Evolutionary conservation across 768 basidiomycete genomes (phyloP).

Genomic region (Kwoniella botswanensis): DNA sequence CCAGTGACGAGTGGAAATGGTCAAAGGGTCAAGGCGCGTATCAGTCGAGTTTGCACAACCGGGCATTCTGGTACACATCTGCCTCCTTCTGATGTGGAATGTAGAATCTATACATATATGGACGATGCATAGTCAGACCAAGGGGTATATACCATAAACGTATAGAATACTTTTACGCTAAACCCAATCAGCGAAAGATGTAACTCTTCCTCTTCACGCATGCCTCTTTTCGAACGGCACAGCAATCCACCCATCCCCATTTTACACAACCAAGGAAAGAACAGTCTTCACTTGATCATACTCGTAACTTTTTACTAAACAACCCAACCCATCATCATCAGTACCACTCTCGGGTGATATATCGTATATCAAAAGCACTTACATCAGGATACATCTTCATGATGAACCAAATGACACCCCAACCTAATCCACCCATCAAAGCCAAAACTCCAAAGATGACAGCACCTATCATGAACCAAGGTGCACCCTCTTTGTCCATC

Average conservation of each 20-base stretch:
- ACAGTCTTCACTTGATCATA: no score
- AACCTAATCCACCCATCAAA: slow-evolving; percentile 36
- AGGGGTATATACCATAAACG: slow-evolving; percentile 1
- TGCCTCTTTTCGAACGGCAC: no score
- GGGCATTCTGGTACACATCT: neutral
- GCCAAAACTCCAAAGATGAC: slow-evolving; percentile 41
- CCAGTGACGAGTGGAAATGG: no score
- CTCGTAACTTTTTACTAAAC: neutral
- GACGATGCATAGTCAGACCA: neutral
- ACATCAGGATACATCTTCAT: slow-evolving; percentile 26
- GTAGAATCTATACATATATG: neutral
- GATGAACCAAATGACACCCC: slow-evolving; percentile 35
- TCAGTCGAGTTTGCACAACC: no score
- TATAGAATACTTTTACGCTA: neutral
- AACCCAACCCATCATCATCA: neutral
- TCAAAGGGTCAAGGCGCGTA: no score
- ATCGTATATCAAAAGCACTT: neutral
- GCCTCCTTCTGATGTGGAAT: neutral
- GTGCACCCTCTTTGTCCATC: slow-evolving; percentile 19
- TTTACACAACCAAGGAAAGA: no score
- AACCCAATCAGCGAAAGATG: neutral
- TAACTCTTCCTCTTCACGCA: neutral
- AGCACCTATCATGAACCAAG: slow-evolving; percentile 32
- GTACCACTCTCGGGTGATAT: neutral
- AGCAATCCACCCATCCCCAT: no score